These are phyloP conservation scores for Phytophthora niederhauseri DNA, from an alignment of 352 stramenopile species.

Conservation along the genomic window DNA sequence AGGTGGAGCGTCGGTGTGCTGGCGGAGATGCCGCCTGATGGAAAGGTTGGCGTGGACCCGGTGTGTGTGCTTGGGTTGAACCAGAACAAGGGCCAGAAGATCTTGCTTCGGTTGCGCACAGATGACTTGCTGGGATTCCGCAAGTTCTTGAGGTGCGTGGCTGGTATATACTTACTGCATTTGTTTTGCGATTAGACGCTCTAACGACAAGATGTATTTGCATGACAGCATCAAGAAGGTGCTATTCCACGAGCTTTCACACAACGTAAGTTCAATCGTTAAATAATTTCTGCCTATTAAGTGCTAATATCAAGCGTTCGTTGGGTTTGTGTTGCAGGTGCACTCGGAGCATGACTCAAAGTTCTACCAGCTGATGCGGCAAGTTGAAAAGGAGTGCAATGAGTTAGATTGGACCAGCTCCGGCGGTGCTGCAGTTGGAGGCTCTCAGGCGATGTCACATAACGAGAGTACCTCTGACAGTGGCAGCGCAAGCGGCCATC, in stretches of 20 bases:
- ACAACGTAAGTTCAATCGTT: constrained; percentile 78
- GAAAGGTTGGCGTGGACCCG: constrained; percentile 89
- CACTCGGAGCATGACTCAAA: constrained; percentile 81
- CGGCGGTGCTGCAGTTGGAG: constrained; percentile 45
- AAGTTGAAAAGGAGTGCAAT: constrained; percentile 74
- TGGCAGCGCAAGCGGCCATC: constrained; percentile 25
- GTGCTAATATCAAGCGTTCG: no score
- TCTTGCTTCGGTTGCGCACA: constrained; percentile 93
- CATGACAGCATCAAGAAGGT: constrained; percentile 90
- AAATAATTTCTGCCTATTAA: no score
- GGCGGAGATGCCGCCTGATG: constrained; percentile 91
- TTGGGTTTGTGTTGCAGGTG: constrained; percentile 37
- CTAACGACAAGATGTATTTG: not conserved
- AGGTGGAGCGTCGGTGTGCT: constrained; percentile 89
- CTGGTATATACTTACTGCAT: not conserved
- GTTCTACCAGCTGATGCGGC: constrained; percentile 85
- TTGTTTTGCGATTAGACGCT: not conserved
- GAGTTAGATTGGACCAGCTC: constrained; percentile 75
- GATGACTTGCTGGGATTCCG: constrained; percentile 95
- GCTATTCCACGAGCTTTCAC: constrained; percentile 94
- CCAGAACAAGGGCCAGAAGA: constrained; percentile 95
- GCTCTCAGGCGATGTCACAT: constrained; percentile 18
- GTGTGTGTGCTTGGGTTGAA: constrained; percentile 95
- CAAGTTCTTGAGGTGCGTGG: constrained; percentile 76
- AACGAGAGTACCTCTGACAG: constrained; percentile 19